Percentiles rank a stretch among this genome's conserved stretches.
Evolutionary conservation across 768 basidiomycete genomes (phyloP).

Genomic region (Hygrocybe coccinea): DNA sequence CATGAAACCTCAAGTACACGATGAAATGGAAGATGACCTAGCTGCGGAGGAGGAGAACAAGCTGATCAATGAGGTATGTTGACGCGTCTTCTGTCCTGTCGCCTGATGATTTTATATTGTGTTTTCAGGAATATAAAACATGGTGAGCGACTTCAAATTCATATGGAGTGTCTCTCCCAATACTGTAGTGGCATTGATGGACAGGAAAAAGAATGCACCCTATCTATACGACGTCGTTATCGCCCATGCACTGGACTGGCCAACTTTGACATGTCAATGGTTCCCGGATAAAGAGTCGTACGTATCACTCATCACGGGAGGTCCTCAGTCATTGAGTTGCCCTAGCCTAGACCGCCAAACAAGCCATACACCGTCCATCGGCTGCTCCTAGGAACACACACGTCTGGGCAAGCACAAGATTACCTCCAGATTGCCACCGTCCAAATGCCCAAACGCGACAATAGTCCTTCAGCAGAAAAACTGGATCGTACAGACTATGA

Average conservation of each 20-base stretch:
- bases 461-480: constrained; percentile 63
- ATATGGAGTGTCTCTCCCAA: not conserved
- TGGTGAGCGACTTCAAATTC: constrained; percentile 44
- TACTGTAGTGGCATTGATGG: constrained; percentile 3
- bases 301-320: constrained; percentile 24
- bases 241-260: constrained; percentile 98
- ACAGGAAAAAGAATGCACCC: constrained; percentile 94
- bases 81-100: constrained; percentile 15
- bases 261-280: constrained; percentile 97
- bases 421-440: constrained; percentile 95
- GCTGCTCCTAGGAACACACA: constrained; percentile 94
- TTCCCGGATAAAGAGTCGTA: constrained; percentile 95
- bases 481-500: constrained; percentile 80
- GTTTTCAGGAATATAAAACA: constrained; percentile 72
- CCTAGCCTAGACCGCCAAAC: constrained; percentile 62
- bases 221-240: constrained; percentile 97
- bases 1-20: constrained; percentile 45
- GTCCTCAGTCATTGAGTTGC: not conserved
- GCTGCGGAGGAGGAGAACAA: constrained; percentile 86
- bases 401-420: constrained; percentile 89
- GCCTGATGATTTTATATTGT: not conserved
- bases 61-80: constrained; percentile 74
- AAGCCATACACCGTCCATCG: constrained; percentile 96
- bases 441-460: constrained; percentile 81
- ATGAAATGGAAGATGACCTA: constrained; percentile 75